These are phyloP conservation scores for Exutisphaerella laricina DNA, from an alignment of 2,329 filamentous ascomycete species.

Conservation along the genomic window DNA sequence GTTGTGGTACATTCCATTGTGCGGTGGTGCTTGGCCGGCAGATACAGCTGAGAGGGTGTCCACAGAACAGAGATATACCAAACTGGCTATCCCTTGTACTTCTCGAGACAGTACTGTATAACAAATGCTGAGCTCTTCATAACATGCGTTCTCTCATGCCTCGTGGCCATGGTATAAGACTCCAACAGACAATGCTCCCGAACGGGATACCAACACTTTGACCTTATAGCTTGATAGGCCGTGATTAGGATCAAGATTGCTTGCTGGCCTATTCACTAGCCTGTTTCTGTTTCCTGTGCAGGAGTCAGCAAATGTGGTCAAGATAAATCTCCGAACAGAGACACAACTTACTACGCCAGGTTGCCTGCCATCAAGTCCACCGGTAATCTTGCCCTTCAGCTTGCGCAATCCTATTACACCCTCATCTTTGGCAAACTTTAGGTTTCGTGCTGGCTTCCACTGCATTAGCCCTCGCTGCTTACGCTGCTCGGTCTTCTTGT, in stretches of 20 bases:
- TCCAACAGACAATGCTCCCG: neutral
- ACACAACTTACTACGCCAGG: constrained; percentile 61
- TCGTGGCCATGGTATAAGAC: neutral
- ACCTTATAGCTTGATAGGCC: too few relatives aligned
- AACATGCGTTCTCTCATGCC: neutral
- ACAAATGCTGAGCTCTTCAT: too few relatives aligned
- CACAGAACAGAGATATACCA: too few relatives aligned
- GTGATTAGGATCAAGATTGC: too few relatives aligned
- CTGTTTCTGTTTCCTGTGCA: constrained; percentile 22
- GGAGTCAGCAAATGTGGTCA: constrained; percentile 13
- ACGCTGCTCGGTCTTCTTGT: constrained; percentile 66
- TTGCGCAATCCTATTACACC: constrained; percentile 70
- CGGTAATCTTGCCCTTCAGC: constrained; percentile 68
- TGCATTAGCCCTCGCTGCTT: constrained; percentile 92
- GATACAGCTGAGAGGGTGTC: too few relatives aligned
- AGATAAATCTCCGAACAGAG: neutral
- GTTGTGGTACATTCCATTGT: too few relatives aligned
- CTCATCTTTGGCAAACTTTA: constrained; percentile 82
- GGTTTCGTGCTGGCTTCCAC: constrained; percentile 84
- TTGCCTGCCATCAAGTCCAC: constrained; percentile 67
- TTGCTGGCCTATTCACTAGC: too few relatives aligned
- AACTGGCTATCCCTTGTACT: too few relatives aligned
- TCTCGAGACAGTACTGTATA: too few relatives aligned
- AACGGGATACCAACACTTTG: too few relatives aligned
- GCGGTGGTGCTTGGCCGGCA: too few relatives aligned